These are phyloP conservation scores for Teratosphaeria zuluensis DNA, from an alignment of 2,329 filamentous ascomycete species.

Conservation along the genomic window DNA sequence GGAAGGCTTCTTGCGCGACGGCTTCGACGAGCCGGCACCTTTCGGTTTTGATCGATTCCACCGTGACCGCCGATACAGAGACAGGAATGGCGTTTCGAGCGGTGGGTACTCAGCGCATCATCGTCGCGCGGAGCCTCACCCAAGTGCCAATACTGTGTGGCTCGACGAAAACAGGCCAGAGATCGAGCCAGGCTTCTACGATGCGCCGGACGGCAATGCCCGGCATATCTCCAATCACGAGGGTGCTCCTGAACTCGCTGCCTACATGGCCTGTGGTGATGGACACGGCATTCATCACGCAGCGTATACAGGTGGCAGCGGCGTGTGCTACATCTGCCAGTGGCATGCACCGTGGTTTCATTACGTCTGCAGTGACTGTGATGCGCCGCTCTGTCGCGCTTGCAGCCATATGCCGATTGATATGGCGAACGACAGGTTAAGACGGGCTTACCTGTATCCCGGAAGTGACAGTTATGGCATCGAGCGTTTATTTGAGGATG, in stretches of 20 bases:
- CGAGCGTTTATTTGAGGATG: background rate
- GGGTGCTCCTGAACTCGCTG: background rate
- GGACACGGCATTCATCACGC: too few relatives aligned
- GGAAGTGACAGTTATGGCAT: background rate
- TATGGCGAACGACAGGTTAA: background rate
- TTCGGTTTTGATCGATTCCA: background rate
- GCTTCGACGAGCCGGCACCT: background rate
- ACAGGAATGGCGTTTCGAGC: background rate
- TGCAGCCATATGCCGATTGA: background rate
- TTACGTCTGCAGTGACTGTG: background rate
- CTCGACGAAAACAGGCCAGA: background rate
- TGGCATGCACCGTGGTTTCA: background rate
- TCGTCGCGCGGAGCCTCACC: too few relatives aligned
- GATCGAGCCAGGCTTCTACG: constrained; percentile 1
- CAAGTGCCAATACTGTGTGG: too few relatives aligned
- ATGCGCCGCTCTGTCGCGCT: background rate
- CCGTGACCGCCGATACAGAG: background rate
- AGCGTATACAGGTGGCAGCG: background rate
- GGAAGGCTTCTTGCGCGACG: background rate
- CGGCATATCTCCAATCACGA: background rate
- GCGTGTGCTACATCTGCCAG: background rate
- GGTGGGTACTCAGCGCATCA: background rate
- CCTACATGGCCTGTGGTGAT: background rate
- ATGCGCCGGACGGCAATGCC: constrained; percentile 1
- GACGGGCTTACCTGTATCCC: background rate